A percentile compares a stretch with the other conserved stretches of the same genome.
Conservation (phyloP, 352 stramenopile species). For the Pythium myriotylum region DNA sequence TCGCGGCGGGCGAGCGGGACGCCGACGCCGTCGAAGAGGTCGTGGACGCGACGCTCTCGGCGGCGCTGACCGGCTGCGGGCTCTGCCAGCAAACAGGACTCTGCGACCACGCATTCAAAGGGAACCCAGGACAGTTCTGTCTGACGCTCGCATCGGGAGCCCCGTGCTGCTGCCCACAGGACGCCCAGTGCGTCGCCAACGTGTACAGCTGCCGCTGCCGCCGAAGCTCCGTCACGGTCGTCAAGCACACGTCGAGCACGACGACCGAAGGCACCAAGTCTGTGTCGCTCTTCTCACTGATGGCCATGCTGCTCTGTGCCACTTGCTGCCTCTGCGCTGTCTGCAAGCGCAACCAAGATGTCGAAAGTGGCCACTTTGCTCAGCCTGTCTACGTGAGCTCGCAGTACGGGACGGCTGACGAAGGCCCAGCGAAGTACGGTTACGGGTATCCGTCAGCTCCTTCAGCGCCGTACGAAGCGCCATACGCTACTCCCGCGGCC, state of each 20-base stretch:
- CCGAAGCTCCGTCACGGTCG: constrained; percentile 22
- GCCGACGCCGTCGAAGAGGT: constrained; percentile 30
- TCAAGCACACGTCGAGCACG: constrained; percentile 35
- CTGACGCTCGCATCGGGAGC: constrained; percentile 49
- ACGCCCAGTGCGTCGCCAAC: constrained; percentile 60
- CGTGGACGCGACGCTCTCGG: constrained; percentile 45
- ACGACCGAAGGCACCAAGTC: constrained; percentile 32
- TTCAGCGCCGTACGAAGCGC: constrained; percentile 22
- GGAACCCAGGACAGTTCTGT: constrained; percentile 64
- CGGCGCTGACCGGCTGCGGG: constrained; percentile 54
- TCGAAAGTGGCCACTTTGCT: constrained; percentile 36
- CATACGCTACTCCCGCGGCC: constrained; percentile 5
- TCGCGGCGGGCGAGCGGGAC: background rate
- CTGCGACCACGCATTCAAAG: constrained; percentile 67
- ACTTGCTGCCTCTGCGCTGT: constrained; percentile 39
- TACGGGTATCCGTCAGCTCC: constrained; percentile 59
- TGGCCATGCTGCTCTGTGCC: constrained; percentile 55
- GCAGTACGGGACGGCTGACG: constrained; percentile 44
- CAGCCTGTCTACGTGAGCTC: constrained; percentile 37
- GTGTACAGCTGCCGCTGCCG: constrained; percentile 65
- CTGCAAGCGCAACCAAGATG: constrained; percentile 3
- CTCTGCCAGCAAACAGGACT: constrained; percentile 62
- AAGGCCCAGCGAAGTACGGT: constrained; percentile 32
- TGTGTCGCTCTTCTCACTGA: constrained; percentile 33
- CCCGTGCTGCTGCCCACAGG: constrained; percentile 62